Evolutionary conservation across 495 filamentous ascomycete genomes (phyloP), one percentile per base, ranked within the genome.

Genomic region (Mytilinidion resinicola): DNA sequence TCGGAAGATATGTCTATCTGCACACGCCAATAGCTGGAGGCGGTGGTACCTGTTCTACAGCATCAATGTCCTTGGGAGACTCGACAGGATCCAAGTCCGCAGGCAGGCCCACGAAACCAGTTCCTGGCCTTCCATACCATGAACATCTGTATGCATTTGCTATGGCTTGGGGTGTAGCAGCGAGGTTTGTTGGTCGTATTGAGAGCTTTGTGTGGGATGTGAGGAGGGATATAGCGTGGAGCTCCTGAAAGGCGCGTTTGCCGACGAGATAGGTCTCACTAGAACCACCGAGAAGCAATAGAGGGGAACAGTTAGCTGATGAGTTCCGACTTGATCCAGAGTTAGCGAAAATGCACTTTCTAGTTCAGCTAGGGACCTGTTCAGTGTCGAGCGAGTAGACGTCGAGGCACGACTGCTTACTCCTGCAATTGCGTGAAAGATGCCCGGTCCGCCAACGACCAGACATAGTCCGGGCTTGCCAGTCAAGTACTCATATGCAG

Each of bases 361-460:
- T 8, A 43, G 41, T 49, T 12, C 15, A 49, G 14, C 11, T 10
- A 49, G 12, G 46, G 4, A 25, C 11, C 17, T 42, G 9, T 42
- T 42, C 17, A 30, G 25, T 30, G 6, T 12, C 39, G 39, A 17
- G 39, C 11, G 39, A 1, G 39, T 42, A 42, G 39, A 42, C 17
- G 17, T 9, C 3, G 47, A n/a, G 20, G 5, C 44, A 51, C 33
- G n/a, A 25, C 1, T 19, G 57, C 59, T 4, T 57, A 62, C 81
- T 37, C 83, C 83, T 39, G 83, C 79, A 64, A 85, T 71, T 2
- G 78, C 80, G 70, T 86, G 84, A 15, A 85, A 66, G 9, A 86
- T 81, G 25, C 82, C 84, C 1, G 84, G 84, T 17, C 84, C 84
- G 38, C 84, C 84, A 8, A 87, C 84, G 9, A 84, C 81, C 19